Evolutionary conservation across 805 yeast species (phyloP).

Genomic region (Nakazawaea holstii): DNA sequence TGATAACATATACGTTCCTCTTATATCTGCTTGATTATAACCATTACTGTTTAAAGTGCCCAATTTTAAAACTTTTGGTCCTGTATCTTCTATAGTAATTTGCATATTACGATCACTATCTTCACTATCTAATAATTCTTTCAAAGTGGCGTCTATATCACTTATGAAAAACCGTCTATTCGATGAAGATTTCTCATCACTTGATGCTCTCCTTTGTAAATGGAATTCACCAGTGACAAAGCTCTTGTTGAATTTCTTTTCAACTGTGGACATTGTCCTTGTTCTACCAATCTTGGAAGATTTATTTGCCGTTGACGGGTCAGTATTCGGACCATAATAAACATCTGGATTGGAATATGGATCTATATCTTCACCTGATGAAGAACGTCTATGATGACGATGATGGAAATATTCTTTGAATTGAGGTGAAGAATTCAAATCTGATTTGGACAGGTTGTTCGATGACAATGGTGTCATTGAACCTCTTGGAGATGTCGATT

Average conservation of each 20-base stretch:
- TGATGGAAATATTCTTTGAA: conserved; percentile 11
- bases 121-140: conserved; percentile 64
- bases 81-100: conserved; percentile 79
- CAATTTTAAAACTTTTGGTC: conserved; percentile 73
- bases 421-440: not conserved
- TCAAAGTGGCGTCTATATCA: conserved; percentile 69
- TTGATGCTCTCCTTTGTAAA: conserved; percentile 44
- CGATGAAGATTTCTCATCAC: conserved; percentile 38
- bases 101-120: conserved; percentile 84
- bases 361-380: conserved; percentile 44
- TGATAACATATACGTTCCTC: conserved; percentile 88
- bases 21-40: conserved; percentile 59
- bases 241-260: conserved; percentile 2
- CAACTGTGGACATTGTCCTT: conserved; percentile 46
- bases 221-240: conserved; percentile 2
- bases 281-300: conserved; percentile 41
- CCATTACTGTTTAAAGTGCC: conserved; percentile 88
- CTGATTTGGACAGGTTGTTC: not conserved
- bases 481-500: not conserved
- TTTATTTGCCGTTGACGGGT: conserved; percentile 41
- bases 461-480: not conserved
- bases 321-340: conserved; percentile 62
- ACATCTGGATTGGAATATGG: conserved; percentile 67
- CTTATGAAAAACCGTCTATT: conserved; percentile 57
- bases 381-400: conserved; percentile 21